These are phyloP conservation scores for Azolla pinnata DNA, from an alignment of 75 land plant genomes.

Conservation along the genomic window DNA sequence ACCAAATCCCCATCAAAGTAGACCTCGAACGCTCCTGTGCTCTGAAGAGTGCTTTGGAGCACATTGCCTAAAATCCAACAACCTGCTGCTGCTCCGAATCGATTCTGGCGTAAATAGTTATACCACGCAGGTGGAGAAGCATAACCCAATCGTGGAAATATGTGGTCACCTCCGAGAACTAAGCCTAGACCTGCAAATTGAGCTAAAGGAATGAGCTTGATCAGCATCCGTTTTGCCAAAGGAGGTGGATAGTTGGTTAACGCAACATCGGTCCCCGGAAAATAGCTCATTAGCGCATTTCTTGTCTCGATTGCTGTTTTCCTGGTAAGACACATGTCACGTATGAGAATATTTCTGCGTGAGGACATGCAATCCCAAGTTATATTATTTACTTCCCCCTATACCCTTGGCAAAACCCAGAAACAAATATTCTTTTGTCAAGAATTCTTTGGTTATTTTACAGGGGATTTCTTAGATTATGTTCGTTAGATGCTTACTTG, in stretches of 20 bases:
- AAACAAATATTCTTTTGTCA: background rate
- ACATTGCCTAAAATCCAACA: constrained; percentile 72
- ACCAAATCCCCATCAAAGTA: constrained; percentile 60
- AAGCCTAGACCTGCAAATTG: constrained; percentile 51
- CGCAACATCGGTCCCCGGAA: constrained; percentile 57
- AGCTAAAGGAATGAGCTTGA: constrained; percentile 48
- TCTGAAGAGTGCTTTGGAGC: constrained; percentile 47
- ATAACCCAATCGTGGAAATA: constrained; percentile 63
- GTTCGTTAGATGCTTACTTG: constrained; percentile 2
- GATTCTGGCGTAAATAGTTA: constrained; percentile 46
- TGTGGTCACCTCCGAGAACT: constrained; percentile 60
- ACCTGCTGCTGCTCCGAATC: constrained; percentile 52
- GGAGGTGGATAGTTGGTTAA: constrained; percentile 66
- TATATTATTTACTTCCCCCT: background rate
- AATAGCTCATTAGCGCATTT: constrained; percentile 46
- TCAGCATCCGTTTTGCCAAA: constrained; percentile 57
- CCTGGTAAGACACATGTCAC: constrained; percentile 23
- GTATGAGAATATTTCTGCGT: no score
- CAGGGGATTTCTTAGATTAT: no score
- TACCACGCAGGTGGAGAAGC: constrained; percentile 63
- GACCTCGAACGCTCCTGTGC: constrained; percentile 79
- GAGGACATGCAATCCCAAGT: background rate
- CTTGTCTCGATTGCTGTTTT: constrained; percentile 56
- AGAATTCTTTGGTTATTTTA: no score
- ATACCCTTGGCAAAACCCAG: background rate